These are phyloP conservation scores for Coffea eugenioides DNA, from an alignment of 257 asterid genomes.

Conservation along the genomic window DNA sequence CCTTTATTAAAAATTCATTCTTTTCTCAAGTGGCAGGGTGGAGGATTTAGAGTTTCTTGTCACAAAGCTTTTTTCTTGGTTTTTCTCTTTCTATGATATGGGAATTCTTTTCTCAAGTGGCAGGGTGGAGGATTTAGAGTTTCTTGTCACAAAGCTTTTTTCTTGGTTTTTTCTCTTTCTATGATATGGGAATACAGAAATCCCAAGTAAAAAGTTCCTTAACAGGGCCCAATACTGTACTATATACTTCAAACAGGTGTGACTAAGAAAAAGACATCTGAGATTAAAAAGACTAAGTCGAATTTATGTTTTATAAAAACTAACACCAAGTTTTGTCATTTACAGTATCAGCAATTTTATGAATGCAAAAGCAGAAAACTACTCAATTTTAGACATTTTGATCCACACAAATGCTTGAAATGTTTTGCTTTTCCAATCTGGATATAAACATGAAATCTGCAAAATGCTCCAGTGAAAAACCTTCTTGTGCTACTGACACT, in stretches of 20 bases:
- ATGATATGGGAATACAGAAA: background rate
- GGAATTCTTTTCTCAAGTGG: background rate
- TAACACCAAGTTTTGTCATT: background rate
- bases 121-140: background rate
- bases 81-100: background rate
- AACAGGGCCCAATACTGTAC: background rate
- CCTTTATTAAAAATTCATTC: background rate
- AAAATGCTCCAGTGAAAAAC: background rate
- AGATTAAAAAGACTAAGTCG: background rate
- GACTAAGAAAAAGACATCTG: background rate
- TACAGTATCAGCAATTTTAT: background rate
- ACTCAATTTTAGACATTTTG: background rate
- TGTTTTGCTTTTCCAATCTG: background rate
- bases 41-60: background rate
- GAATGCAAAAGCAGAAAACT: background rate
- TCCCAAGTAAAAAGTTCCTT: background rate
- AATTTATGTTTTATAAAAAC: background rate
- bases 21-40: background rate
- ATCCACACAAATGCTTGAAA: too few species aligned
- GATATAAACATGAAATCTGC: background rate
- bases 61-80: background rate
- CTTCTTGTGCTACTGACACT: background rate
- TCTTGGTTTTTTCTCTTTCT: background rate
- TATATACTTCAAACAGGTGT: background rate
- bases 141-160: background rate